phyloP scores from a whole-genome alignment of 768 basidiomycete species.

The Trametes villosa region DNA sequence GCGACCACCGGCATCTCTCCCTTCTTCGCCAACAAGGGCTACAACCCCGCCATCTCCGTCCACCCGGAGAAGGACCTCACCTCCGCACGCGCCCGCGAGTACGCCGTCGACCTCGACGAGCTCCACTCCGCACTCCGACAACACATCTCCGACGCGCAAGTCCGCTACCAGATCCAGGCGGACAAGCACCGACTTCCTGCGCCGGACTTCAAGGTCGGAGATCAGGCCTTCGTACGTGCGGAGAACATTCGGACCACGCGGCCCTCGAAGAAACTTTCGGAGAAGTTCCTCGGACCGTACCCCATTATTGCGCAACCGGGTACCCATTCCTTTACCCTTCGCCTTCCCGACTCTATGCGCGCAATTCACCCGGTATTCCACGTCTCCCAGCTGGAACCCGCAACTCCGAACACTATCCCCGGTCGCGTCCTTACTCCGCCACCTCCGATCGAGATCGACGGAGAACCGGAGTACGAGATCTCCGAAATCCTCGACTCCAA shows the following conservation, averaged over 20 bases:
- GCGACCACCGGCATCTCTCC: constrained; percentile 2
- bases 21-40: constrained; percentile 22
- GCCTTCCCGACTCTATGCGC: constrained; percentile 26
- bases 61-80: constrained; percentile 22
- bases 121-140: too few species aligned
- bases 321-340: constrained; percentile 29
- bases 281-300: too few species aligned
- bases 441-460: constrained; percentile 15
- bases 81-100: too few species aligned
- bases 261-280: too few species aligned
- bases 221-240: neutral
- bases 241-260: too few species aligned
- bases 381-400: constrained; percentile 27
- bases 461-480: constrained; percentile 21
- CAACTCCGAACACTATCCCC: constrained; percentile 22
- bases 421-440: constrained; percentile 19
- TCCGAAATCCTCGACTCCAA: constrained; percentile 23
- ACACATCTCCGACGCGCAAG: constrained; percentile 25
- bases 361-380: constrained; percentile 31
- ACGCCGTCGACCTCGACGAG: too few species aligned
- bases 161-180: constrained; percentile 22
- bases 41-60: constrained; percentile 21
- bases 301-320: too few species aligned
- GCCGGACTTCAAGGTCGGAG: constrained; percentile 6
- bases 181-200: constrained; percentile 11